These are phyloP conservation scores for Mycena belliarum DNA, from an alignment of 768 basidiomycete species.

Conservation along the genomic window DNA sequence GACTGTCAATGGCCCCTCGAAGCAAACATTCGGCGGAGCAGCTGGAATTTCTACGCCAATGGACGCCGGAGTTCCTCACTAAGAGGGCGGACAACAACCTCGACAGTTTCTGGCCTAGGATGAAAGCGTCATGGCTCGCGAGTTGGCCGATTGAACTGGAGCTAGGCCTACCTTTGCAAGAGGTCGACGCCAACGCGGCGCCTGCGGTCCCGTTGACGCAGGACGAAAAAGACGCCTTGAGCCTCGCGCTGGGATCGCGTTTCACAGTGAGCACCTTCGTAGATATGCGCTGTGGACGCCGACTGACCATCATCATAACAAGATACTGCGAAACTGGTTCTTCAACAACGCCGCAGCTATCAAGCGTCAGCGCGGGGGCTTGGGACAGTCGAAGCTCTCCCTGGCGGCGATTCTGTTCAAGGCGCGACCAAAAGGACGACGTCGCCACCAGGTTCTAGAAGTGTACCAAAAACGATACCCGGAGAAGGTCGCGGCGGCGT, in stretches of 20 bases:
- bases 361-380: background rate
- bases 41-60: background rate
- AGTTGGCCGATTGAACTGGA: background rate
- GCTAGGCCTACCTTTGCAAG: background rate
- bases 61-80: background rate
- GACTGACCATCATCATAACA: background rate
- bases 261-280: background rate
- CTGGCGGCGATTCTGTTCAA: background rate
- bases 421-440: background rate
- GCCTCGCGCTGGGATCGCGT: background rate
- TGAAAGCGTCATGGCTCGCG: background rate
- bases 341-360: background rate
- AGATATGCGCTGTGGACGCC: too few species aligned
- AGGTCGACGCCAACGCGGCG: background rate
- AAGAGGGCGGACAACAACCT: background rate
- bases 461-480: background rate
- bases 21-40: background rate
- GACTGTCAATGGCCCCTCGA: background rate
- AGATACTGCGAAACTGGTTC: background rate
- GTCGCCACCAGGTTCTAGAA: slow-evolving; percentile 9
- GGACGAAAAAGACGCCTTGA: background rate
- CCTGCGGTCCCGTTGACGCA: background rate
- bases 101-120: background rate
- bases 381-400: background rate
- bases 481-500: background rate